A percentile compares a stretch with the other conserved stretches of the same genome.
phyloP scores from a whole-genome alignment of 352 stramenopile genomes.

The Phytophthora litchii region DNA sequence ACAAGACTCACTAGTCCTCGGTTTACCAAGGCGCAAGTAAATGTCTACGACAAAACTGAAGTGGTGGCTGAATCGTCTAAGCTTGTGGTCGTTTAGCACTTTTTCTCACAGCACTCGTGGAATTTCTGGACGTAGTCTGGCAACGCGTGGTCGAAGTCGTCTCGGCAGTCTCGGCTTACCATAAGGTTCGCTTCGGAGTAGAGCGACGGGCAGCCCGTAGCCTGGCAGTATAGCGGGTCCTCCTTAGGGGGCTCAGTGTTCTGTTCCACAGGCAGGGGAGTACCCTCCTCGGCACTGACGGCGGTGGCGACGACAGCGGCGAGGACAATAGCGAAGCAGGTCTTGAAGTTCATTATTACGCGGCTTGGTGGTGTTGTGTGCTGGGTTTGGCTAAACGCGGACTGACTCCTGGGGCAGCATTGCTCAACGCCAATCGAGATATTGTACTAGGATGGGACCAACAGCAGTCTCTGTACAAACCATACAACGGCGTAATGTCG shows the following conservation, averaged over 20 bases:
- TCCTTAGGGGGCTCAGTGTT: too few relatives aligned
- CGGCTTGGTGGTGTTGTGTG: background rate
- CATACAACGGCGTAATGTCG: slow-evolving; percentile 8
- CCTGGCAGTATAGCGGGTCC: slow-evolving; percentile 21
- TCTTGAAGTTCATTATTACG: slow-evolving; percentile 32
- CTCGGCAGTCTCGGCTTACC: slow-evolving; percentile 22
- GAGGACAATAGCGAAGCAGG: slow-evolving; percentile 21
- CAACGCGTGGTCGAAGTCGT: background rate
- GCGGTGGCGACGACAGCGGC: slow-evolving; percentile 14
- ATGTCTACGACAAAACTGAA: background rate
- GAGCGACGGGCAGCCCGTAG: slow-evolving; percentile 8
- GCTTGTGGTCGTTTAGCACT: slow-evolving; percentile 7
- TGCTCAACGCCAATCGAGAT: slow-evolving; percentile 15
- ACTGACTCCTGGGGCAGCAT: slow-evolving; percentile 23
- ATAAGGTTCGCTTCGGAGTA: slow-evolving; percentile 23
- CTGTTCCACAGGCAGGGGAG: too few relatives aligned
- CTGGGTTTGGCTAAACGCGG: slow-evolving; percentile 18
- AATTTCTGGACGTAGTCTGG: background rate
- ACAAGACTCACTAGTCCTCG: background rate
- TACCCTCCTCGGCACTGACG: slow-evolving; percentile 14
- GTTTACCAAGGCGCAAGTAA: background rate
- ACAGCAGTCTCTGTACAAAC: slow-evolving; percentile 16
- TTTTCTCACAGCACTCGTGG: slow-evolving; percentile 7
- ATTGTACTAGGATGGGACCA: slow-evolving; percentile 17
- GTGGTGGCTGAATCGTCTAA: background rate